Base-by-base conservation (phyloP, 2,329 filamentous ascomycete species). In the Venturiaceae sp. region DNA sequence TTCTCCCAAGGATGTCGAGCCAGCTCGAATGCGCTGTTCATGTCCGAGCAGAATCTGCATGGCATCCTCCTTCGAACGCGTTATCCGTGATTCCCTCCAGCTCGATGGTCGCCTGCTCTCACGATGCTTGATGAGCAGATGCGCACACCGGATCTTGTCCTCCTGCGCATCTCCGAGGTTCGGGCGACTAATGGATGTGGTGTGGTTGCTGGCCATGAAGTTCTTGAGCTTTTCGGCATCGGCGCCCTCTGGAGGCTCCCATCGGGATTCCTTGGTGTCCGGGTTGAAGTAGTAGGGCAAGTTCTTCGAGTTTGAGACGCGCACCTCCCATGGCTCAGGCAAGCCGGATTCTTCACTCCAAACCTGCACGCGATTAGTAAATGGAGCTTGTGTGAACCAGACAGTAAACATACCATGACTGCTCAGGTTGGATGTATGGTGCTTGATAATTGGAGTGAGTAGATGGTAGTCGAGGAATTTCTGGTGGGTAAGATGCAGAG, bases 241-340 rank as follows among this genome's bases (percentile, higher is more conserved):
- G 66, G 92, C 94, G 63, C 86, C 89, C 47, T 83, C 72, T 8
- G 94, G 94, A 3, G 94, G 92, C 71, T 97, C 94, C 94, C 94
- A 99, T 75, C 90, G 84, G 63, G 94, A 97, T 71, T 90, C 85
- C 72, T 92, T 92, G 63, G 90, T 89, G 65, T 76, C 77, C 50
- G 87, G 79, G 75, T 96, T 95, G 86, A 96, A 97, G 80, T 97
- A 99, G 80, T 99, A 99, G 37, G 94, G 94, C 36, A 97, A 87
- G 76, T 95, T 95, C 80, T 96, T 97, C 74, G 90, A 95, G 79
- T 96, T 95, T 74, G 90, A 96, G 77, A 95, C 90, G 72, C 94
- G 90, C 70, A 99, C 90, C 77, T 97, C 94, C 92, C 92, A 96
- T 72, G 85, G 84, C 54, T 84, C 73, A 62, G 92, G 92, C 63